Evolutionary conservation across 2,329 filamentous ascomycete genomes (phyloP), one percentile per base, ranked within the genome.

Genomic region (Cercospora canescens): DNA sequence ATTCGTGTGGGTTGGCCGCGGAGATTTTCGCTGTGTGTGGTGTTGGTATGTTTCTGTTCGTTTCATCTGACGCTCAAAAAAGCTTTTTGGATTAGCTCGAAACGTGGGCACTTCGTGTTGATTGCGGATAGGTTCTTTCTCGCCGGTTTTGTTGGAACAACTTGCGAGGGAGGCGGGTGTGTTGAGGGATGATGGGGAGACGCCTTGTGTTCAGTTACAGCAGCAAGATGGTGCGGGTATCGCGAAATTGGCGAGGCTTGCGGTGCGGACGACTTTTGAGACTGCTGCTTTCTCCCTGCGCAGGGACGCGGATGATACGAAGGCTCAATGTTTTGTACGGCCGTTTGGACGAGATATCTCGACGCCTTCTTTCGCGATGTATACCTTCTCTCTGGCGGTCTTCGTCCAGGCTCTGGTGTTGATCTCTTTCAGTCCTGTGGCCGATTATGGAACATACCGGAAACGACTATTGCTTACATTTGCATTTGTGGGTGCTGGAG

Each of bases 21-120:
- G 94, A 98, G 81, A 93, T 95, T 32, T 98, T 96, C 79, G 92
- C 94, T 26, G 92, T 97, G 62, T 97, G 94, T 77, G 94, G 87
- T 54, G 87, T 90, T 78, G 88, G 93, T 92, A 79, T 77, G 88
- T 34, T 16, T n/a, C 32, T 35, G 32, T 21, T 18, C 18, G 4
- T 11, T 6, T 18, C 21, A 24, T 35, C 32, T 35, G 32, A 35
- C 18, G 39, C n/a, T 45, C 12, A 45, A n/a, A n/a, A n/a, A n/a
- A 45, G 39, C 39, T 21, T 21, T 45, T 21, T 26, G 16, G 2
- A 12, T 14, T 21, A 4, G n/a, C 7, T 18, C 32, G 24, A 41
- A 12, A 45, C 9, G 6, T 16, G 14, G 7, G 16, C 26, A n/a
- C 12, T 26, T 11, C 14, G 30, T 35, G 11, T 26, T 59, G 18